Conservation (phyloP, 2,329 filamentous ascomycete species). For the Aspergillus fijiensis region DNA sequence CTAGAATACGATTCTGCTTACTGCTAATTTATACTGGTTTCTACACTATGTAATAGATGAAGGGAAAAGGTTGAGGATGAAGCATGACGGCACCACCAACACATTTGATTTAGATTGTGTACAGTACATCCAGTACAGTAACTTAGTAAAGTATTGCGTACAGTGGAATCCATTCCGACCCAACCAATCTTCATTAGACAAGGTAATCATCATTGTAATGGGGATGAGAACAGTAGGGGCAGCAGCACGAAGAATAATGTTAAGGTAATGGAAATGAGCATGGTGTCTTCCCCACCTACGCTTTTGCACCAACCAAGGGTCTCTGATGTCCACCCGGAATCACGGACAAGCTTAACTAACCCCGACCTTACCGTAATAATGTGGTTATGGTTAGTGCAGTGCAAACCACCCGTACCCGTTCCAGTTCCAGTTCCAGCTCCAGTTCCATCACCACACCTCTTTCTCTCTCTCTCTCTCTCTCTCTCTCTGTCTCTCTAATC, state of each 20-base stretch:
- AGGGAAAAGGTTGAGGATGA: not conserved
- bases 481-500: not conserved
- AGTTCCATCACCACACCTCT: not conserved
- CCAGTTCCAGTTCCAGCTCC: not conserved
- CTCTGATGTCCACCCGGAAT: not conserved
- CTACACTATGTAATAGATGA: not conserved
- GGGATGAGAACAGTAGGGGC: not conserved
- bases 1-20: too few species aligned
- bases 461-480: not conserved
- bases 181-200: not conserved
- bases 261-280: not conserved
- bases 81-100: not conserved
- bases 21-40: too few species aligned
- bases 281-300: constrained; percentile 2
- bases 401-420: not conserved
- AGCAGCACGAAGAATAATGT: not conserved
- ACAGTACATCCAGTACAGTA: not conserved
- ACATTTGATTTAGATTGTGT: too few species aligned
- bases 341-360: constrained; percentile 4
- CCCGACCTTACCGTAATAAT: not conserved
- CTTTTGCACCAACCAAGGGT: constrained; percentile 1
- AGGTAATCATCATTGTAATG: not conserved
- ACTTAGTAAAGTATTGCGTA: not conserved
- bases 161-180: not conserved
- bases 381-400: not conserved